Evolutionary conservation across 2,329 filamentous ascomycete species (phyloP), one percentile per base, ranked within the genome.

Genomic region (Parastagonospora avenae): DNA sequence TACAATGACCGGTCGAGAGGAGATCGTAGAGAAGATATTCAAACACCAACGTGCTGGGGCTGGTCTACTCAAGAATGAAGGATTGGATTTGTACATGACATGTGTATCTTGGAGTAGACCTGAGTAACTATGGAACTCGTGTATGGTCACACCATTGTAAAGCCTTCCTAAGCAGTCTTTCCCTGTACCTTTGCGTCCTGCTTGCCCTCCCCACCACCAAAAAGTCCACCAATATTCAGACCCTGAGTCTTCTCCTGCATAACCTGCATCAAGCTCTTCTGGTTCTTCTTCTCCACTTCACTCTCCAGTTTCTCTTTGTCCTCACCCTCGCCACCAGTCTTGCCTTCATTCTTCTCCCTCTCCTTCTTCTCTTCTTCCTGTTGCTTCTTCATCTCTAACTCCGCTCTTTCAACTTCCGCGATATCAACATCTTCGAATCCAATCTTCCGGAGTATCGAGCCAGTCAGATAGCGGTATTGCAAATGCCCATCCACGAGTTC

Each of bases 361-460:
- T 75, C 68, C 1, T 71, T 62, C 38, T 68, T 70, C 51, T 74
- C 67, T 52, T 74, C 63, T 63, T 80, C 75, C 64, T 75, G 66
- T 43, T 80, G 76, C 44, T 78, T 71, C 32, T 74, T 65, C 38
- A 71, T 69, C 14, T 77, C 77, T 39, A 69, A 68, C 57, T 80
- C 77, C 42, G 80, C 78, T 19, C 69, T 74, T 39, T 72, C 72
- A 2, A 85, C 74, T 72, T 67, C 75, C 15, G 73, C 72, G 1
- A 74, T 42, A 54, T 82, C 78, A 4, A 83, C 68, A 43, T 82
- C 80, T 43, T 82, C 78, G 54, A 81, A 82, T 4, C 80, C 80
- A 24, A 82, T 79, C 48, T 78, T 77, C 52, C 76, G 74, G 30
- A 83, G 58, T n/a, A 83, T 79, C 2, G 67, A 71, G 7, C 81